A percentile compares a stretch with the other conserved stretches of the same genome.
phyloP scores from a whole-genome alignment of 2,329 filamentous ascomycete genomes.

The Raffaelea albimanens region DNA sequence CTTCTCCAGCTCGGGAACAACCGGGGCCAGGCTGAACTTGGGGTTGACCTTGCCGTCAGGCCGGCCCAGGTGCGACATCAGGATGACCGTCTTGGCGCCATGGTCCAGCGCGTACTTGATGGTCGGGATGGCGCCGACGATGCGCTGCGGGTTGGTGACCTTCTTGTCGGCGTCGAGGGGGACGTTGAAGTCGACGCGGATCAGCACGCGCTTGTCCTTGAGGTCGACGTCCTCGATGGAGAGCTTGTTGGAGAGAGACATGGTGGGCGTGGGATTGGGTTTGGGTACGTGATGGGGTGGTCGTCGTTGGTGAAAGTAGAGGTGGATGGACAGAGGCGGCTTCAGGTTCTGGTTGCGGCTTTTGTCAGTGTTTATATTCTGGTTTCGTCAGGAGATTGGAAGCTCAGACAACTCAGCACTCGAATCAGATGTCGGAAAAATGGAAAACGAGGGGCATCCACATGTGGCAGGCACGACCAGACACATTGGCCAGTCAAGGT shows the following conservation, averaged over 20 bases:
- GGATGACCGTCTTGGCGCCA: slow-evolving; percentile 82
- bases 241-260: slow-evolving; percentile 99
- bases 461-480: too few relatives aligned
- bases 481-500: too few relatives aligned
- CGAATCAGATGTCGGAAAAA: too few relatives aligned
- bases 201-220: slow-evolving; percentile 96
- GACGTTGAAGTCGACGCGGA: slow-evolving; percentile 99
- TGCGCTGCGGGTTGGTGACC: slow-evolving; percentile 97
- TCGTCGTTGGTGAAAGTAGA: too few relatives aligned
- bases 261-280: slow-evolving; percentile 31
- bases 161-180: slow-evolving; percentile 89
- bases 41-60: slow-evolving; percentile 81
- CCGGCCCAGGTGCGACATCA: slow-evolving; percentile 98
- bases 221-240: slow-evolving; percentile 93
- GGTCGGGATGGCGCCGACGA: slow-evolving; percentile 87
- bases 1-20: slow-evolving; percentile 86
- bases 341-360: too few relatives aligned
- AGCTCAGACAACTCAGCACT: too few relatives aligned
- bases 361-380: too few relatives aligned
- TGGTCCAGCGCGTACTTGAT: slow-evolving; percentile 90
- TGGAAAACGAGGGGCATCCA: too few relatives aligned
- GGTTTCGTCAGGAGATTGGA: too few relatives aligned
- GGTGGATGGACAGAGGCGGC: too few relatives aligned
- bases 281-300: too few relatives aligned
- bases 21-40: slow-evolving; percentile 92